These are phyloP conservation scores for Suillus plorans DNA, from an alignment of 768 basidiomycete species.

Conservation along the genomic window DNA sequence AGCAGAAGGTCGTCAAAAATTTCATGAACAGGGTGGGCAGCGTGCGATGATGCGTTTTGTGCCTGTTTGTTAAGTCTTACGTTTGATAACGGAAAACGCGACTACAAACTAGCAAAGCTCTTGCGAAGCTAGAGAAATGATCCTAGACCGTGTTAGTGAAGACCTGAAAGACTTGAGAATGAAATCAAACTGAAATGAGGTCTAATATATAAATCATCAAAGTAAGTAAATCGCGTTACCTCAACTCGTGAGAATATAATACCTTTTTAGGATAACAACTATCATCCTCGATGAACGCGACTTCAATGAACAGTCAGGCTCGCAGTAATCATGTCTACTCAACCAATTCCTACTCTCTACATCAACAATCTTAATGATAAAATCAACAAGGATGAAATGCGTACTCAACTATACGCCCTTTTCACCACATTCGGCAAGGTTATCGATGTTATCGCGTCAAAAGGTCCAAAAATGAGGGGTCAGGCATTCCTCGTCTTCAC, in stretches of 20 bases:
- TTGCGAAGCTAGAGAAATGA: conserved; percentile 11
- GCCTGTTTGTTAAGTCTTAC: conserved; percentile 31
- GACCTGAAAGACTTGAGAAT: not conserved
- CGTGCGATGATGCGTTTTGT: conserved; percentile 23
- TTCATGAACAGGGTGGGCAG: conserved; percentile 29
- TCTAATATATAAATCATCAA: not conserved
- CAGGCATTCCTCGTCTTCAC: conserved; percentile 96
- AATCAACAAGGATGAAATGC: conserved; percentile 88
- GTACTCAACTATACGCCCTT: conserved; percentile 76
- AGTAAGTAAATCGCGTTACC: not conserved
- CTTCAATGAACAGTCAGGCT: not conserved
- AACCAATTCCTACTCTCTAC: conserved; percentile 88
- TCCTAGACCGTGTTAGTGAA: not conserved
- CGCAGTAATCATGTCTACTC: conserved; percentile 40
- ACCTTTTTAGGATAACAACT: conserved; percentile 14
- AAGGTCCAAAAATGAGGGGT: conserved; percentile 82
- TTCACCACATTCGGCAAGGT: conserved; percentile 94
- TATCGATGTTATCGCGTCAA: conserved; percentile 90
- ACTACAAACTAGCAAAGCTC: conserved; percentile 16
- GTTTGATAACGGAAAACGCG: conserved; percentile 27
- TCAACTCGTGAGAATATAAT: conserved; percentile 23
- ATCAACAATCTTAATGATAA: conserved; percentile 93
- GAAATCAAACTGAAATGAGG: not conserved
- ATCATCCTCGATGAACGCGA: not conserved
- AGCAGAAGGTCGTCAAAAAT: conserved; percentile 28